phyloP scores from a whole-genome alignment of 2,329 filamentous ascomycete genomes.

The Laburnicola sp. region DNA sequence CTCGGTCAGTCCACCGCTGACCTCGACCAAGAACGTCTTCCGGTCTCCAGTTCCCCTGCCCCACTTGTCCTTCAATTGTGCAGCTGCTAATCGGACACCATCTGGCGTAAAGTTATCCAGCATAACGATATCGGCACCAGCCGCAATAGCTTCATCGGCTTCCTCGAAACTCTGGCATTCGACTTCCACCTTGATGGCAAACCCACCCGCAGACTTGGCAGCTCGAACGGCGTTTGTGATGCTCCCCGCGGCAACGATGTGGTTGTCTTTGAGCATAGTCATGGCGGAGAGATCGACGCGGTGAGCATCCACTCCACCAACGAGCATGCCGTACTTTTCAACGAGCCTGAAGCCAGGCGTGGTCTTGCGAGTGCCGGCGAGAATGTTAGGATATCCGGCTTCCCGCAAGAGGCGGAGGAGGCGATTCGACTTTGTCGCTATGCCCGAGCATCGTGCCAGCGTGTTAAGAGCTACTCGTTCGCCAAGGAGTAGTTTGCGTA shows the following conservation, averaged over 20 bases:
- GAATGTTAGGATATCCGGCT: slow-evolving; percentile 74
- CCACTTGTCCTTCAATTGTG: slow-evolving; percentile 78
- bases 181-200: slow-evolving; percentile 92
- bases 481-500: slow-evolving; percentile 80
- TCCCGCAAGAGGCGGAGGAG: slow-evolving; percentile 57
- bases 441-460: slow-evolving; percentile 85
- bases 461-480: slow-evolving; percentile 92
- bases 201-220: slow-evolving; percentile 82
- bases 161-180: slow-evolving; percentile 88
- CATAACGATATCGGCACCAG: slow-evolving; percentile 96
- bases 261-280: slow-evolving; percentile 99
- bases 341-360: slow-evolving; percentile 94
- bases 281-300: slow-evolving; percentile 85
- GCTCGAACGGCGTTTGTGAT: slow-evolving; percentile 85
- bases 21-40: slow-evolving; percentile 77
- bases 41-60: slow-evolving; percentile 61
- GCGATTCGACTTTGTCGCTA: slow-evolving; percentile 67
- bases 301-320: slow-evolving; percentile 89
- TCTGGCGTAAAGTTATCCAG: slow-evolving; percentile 90
- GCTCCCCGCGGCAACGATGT: slow-evolving; percentile 84
- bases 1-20: slow-evolving; percentile 84
- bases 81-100: slow-evolving; percentile 74
- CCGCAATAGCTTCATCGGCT: slow-evolving; percentile 86
- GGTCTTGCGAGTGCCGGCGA: slow-evolving; percentile 96
- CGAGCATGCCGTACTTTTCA: slow-evolving; percentile 97